These are phyloP conservation scores for Brassica carinata DNA, from an alignment of 345 rosid genomes.

Conservation along the genomic window DNA sequence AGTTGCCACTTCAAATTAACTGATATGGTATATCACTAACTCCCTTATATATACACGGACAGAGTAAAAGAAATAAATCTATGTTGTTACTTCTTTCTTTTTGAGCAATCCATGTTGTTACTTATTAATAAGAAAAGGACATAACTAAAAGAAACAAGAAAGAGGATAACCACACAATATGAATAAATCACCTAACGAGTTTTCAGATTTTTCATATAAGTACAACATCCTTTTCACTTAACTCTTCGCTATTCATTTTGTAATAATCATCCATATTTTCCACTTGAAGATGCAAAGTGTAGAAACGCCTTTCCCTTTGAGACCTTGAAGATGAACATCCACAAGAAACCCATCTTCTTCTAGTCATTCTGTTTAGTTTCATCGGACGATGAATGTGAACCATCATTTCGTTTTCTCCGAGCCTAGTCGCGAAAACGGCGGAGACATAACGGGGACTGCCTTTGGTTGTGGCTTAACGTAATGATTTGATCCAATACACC, in stretches of 20 bases:
- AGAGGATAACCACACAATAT: neutral
- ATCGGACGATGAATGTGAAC: conserved; percentile 45
- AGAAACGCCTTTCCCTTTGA: conserved; percentile 52
- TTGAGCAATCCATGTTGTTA: no score
- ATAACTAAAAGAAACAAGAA: neutral
- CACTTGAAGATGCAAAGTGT: conserved; percentile 60
- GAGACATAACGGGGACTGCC: conserved; percentile 16
- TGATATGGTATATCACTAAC: conserved; percentile 43
- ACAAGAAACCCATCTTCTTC: conserved; percentile 54
- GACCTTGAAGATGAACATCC: conserved; percentile 60
- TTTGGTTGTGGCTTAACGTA: conserved; percentile 29
- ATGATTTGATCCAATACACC: conserved; percentile 25
- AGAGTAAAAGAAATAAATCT: neutral
- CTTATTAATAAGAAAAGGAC: neutral
- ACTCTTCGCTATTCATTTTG: conserved; percentile 31
- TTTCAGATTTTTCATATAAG: conserved; percentile 32
- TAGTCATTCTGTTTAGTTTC: neutral
- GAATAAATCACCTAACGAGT: neutral
- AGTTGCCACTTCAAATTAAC: neutral
- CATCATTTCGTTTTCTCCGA: conserved; percentile 47
- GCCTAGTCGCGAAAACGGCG: conserved; percentile 43
- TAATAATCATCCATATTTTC: conserved; percentile 30
- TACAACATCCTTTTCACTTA: conserved; percentile 43
- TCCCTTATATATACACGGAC: neutral
- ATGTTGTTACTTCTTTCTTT: no score